Base-by-base conservation (phyloP, 2,329 filamentous ascomycete species). In the Hymenoscyphus linearis region DNA sequence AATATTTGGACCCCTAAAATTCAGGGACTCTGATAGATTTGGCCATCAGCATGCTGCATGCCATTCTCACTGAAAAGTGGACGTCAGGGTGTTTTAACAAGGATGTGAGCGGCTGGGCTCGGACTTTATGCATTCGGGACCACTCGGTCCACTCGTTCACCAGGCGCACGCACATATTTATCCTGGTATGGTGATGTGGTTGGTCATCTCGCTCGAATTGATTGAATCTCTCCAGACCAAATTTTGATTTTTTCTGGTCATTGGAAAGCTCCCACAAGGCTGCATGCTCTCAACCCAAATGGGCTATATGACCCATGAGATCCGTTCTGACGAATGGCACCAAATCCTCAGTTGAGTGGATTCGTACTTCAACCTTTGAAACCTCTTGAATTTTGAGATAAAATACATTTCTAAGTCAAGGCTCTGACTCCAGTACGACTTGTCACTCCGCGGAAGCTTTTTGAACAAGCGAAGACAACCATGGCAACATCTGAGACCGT, bases 1-100 rank as follows among this genome's bases (percentile, higher is more conserved):
- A 31, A 34, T 53, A 57, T 63, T 62, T 64, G 37, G 13, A 31
- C 31, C 31, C 31, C 18, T 50, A 50, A 50, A 25, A 9, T 55
- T 59, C 44, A 63, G 62, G 65, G 60, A 63, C 57, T 36, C 57
- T 47, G 47, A 59, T 59, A 59, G 58, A 64, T 58, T 64, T 63
- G 61, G 61, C 60, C 64, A 66, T 64, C 62, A 64, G 14, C 37
- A 53, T 68, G 62, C 68, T 69, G 66, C 67, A 66, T 65, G 60
- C 63, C 60, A 65, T 68, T 55, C 34, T 40, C 40, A 47, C 53
- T 40, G 31, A 57, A 57, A 55, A 59, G 47, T 36, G 52, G 52
- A 35, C 44, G 59, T 22, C 40, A 56, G 54, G 57, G 55, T 44
- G 44, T 50, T 47, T 57, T 31, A 57, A 31, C 57, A 62, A 60